Percentiles rank a stretch among this genome's conserved stretches.
These are phyloP conservation scores for Diospyros lotus DNA, from an alignment of 148 eudicot species.

Conservation along the genomic window DNA sequence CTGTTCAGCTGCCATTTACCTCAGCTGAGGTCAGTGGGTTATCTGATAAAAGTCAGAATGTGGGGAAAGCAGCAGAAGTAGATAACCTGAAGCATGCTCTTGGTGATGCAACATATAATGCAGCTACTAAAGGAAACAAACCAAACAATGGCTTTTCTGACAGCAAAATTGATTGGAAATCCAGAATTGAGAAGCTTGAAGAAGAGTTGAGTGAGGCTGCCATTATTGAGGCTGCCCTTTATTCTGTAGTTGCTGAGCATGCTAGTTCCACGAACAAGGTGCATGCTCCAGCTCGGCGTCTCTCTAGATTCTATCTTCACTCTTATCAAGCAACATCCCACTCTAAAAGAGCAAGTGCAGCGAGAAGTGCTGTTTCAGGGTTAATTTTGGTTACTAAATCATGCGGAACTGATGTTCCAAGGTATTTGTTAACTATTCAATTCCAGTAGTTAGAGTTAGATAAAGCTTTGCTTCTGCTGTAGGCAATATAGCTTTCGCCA, in stretches of 20 bases:
- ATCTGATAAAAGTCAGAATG: conserved; percentile 16
- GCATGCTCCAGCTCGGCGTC: conserved; percentile 79
- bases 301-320: conserved; percentile 66
- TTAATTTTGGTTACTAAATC: conserved; percentile 80
- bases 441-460: background rate
- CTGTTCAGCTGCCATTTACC: conserved; percentile 41
- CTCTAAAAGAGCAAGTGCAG: conserved; percentile 65
- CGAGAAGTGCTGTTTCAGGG: conserved; percentile 63
- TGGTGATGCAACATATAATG: conserved; percentile 31
- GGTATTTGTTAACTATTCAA: conserved; percentile 32
- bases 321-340: conserved; percentile 40
- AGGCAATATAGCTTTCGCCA: background rate
- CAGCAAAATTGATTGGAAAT: conserved; percentile 36
- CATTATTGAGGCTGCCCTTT: conserved; percentile 58
- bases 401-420: conserved; percentile 79
- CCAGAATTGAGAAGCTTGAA: conserved; percentile 65
- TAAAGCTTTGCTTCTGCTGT: background rate
- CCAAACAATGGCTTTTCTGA: conserved; percentile 32
- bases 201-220: conserved; percentile 87
- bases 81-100: conserved; percentile 27
- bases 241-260: conserved; percentile 73
- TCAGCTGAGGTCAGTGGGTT: conserved; percentile 28
- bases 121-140: conserved; percentile 34
- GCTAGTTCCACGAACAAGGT: conserved; percentile 72
- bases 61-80: conserved; percentile 29